phyloP scores from a whole-genome alignment of 1,284 basidiomycete genomes.

The Agaricales sp. region DNA sequence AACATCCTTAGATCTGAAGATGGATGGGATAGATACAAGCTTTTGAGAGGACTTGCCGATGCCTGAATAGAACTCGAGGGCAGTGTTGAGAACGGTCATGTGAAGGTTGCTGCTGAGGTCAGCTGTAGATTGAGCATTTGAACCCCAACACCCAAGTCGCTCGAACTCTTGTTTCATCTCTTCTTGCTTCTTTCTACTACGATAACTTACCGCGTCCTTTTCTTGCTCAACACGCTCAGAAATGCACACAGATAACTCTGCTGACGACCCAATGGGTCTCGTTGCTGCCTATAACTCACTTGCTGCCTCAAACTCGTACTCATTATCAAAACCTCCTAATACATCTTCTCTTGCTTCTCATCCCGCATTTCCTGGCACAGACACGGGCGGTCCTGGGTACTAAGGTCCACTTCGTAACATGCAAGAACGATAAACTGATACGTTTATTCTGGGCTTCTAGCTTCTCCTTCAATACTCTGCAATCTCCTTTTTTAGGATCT shows the following conservation, averaged over 20 bases:
- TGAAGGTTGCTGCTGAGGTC: neutral
- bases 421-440: too few relatives aligned
- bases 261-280: neutral
- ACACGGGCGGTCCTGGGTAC: too few relatives aligned
- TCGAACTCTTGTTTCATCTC: neutral
- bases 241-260: neutral
- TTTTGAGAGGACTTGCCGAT: slow-evolving; percentile 39
- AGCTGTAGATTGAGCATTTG: too few relatives aligned
- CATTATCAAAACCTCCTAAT: neutral
- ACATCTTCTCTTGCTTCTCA: neutral
- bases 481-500: neutral
- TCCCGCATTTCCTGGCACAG: too few relatives aligned
- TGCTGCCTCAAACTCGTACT: neutral
- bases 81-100: slow-evolving; percentile 13
- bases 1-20: slow-evolving; percentile 3
- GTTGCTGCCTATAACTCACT: neutral
- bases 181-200: neutral
- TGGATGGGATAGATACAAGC: slow-evolving; percentile 6
- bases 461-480: neutral
- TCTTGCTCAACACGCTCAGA: neutral
- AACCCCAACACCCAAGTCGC: too few relatives aligned
- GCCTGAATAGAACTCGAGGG: slow-evolving; percentile 70
- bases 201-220: neutral
- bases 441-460: too few relatives aligned
- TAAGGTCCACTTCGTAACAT: too few relatives aligned